Evolutionary conservation across 2,329 filamentous ascomycete species (phyloP).

Genomic region (Achaetomium macrosporum): DNA sequence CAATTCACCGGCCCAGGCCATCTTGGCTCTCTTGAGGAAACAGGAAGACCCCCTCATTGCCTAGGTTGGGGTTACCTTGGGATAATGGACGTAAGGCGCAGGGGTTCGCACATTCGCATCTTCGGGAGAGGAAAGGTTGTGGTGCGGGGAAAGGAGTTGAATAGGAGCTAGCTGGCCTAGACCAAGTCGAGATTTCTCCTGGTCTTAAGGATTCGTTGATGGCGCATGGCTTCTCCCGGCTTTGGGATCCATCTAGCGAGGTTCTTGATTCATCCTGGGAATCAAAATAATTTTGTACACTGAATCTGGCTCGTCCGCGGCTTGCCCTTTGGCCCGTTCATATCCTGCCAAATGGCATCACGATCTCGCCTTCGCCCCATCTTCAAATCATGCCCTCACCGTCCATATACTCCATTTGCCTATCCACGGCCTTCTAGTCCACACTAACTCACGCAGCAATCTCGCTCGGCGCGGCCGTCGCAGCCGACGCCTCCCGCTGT

Average conservation of each 20-base stretch:
- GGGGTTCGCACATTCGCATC: background rate
- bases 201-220: background rate
- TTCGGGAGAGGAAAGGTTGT: too few species aligned
- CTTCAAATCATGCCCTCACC: background rate
- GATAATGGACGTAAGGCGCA: background rate
- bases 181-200: background rate
- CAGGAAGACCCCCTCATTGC: slow-evolving; percentile 46
- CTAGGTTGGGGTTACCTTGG: slow-evolving; percentile 27
- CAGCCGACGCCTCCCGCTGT: slow-evolving; percentile 49
- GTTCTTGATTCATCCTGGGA: background rate
- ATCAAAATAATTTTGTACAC: slow-evolving; percentile 17
- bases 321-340: background rate
- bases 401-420: background rate
- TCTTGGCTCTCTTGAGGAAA: slow-evolving; percentile 58
- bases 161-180: slow-evolving; percentile 3
- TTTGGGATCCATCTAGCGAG: slow-evolving; percentile 1
- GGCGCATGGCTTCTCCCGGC: background rate
- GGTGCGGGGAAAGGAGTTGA: background rate
- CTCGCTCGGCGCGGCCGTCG: slow-evolving; percentile 10
- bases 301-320: slow-evolving; percentile 4
- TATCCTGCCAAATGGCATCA: background rate
- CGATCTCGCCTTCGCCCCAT: background rate
- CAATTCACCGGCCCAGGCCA: slow-evolving; percentile 76
- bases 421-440: background rate
- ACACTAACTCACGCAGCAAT: background rate